Conservation (phyloP, 1,284 basidiomycete genomes). For the Coriolopsis trogii region DNA sequence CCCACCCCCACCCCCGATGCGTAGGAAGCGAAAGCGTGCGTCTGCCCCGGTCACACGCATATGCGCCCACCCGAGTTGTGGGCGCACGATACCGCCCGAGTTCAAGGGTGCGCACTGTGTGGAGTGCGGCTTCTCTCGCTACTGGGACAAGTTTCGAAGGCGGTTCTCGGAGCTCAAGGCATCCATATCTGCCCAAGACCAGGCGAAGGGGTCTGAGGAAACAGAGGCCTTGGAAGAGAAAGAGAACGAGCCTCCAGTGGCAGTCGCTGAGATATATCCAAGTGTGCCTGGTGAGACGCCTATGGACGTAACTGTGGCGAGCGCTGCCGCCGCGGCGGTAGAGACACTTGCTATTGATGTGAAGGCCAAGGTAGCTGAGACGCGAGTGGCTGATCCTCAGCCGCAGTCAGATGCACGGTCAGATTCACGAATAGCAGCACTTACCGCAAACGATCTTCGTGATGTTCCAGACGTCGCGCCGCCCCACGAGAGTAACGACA, state of each 20-base stretch:
- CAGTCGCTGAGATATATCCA: neutral
- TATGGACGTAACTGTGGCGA: neutral
- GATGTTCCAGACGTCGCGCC: neutral
- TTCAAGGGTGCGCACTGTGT: conserved; percentile 8
- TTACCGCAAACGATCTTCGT: neutral
- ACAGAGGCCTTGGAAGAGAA: too few relatives aligned
- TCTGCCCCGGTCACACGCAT: neutral
- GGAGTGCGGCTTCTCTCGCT: conserved; percentile 17
- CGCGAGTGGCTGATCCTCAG: neutral
- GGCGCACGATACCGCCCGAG: neutral
- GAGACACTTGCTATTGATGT: neutral
- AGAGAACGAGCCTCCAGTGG: neutral
- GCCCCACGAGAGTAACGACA: too few relatives aligned
- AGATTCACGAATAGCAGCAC: too few relatives aligned
- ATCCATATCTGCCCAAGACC: neutral
- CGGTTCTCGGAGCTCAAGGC: conserved; percentile 9
- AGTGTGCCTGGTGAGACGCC: too few relatives aligned
- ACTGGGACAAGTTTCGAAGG: conserved; percentile 14
- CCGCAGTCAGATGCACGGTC: too few relatives aligned
- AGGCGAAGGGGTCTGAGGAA: too few relatives aligned
- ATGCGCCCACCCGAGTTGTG: conserved; percentile 9
- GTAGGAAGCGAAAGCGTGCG: conserved; percentile 13
- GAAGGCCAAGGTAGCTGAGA: neutral
- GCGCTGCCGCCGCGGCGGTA: neutral
- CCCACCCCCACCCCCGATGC: neutral